These are phyloP conservation scores for Silene vulgaris DNA, from an alignment of 179 eudicot genomes.

Conservation along the genomic window DNA sequence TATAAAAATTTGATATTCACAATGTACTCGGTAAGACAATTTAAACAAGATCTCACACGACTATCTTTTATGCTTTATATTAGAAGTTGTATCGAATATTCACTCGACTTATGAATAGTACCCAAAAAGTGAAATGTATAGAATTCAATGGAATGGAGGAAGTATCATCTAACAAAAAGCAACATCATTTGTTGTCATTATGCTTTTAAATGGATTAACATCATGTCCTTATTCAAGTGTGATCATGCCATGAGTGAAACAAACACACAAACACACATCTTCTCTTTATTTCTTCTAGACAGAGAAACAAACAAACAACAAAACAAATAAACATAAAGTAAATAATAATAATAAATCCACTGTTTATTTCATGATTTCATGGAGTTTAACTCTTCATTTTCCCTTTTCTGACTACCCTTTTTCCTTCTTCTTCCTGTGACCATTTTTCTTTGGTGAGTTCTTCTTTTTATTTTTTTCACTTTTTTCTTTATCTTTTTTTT, in stretches of 20 bases:
- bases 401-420: background rate
- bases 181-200: background rate
- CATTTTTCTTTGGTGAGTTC: constrained; percentile 5
- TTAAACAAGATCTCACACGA: too few species aligned
- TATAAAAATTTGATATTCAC: too few species aligned
- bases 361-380: background rate
- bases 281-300: background rate
- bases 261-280: background rate
- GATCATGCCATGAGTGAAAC: background rate
- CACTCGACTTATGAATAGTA: too few species aligned
- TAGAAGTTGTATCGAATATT: too few species aligned
- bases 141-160: too few species aligned
- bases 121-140: too few species aligned
- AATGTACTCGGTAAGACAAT: too few species aligned
- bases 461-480: background rate
- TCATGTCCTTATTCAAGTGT: constrained; percentile 3
- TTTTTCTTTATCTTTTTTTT: background rate
- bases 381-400: background rate
- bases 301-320: background rate
- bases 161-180: background rate
- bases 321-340: too few species aligned
- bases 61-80: too few species aligned
- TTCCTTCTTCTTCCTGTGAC: background rate
- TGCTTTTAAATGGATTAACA: constrained; percentile 4
- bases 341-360: background rate